Evolutionary conservation across 192 early-diverging fungal genomes (phyloP).

Genomic region (Radiomyces spectabilis): DNA sequence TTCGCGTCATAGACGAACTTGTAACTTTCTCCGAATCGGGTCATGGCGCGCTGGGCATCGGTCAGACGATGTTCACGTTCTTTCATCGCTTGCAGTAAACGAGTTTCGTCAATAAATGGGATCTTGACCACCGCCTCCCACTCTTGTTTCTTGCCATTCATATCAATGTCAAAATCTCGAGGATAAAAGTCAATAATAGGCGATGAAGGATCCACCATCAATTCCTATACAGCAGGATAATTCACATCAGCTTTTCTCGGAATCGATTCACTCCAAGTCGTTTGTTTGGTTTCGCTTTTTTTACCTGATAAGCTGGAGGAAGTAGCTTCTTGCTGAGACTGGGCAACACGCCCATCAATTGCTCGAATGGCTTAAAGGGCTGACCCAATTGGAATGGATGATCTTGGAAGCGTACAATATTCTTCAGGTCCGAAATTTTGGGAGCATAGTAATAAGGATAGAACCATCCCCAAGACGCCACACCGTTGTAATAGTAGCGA

Average conservation of each 20-base stretch:
- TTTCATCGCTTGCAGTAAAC: slow-evolving; percentile 75
- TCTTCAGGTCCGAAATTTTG: slow-evolving; percentile 66
- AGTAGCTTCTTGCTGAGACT: slow-evolving; percentile 77
- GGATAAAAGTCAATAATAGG: slow-evolving; percentile 97
- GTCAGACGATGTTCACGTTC: slow-evolving; percentile 54
- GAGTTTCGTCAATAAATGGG: slow-evolving; percentile 91
- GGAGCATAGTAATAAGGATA: slow-evolving; percentile 98
- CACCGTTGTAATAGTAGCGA: slow-evolving; percentile 93
- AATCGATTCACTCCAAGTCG: too few species aligned
- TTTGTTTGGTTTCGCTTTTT: too few species aligned
- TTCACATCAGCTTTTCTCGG: too few species aligned
- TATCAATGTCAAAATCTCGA: slow-evolving; percentile 78
- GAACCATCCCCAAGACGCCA: slow-evolving; percentile 97
- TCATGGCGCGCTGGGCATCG: slow-evolving; percentile 48
- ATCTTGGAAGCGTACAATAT: slow-evolving; percentile 44
- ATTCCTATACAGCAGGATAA: slow-evolving; percentile 35
- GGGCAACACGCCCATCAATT: slow-evolving; percentile 98
- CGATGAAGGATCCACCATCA: slow-evolving; percentile 81
- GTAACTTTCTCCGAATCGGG: slow-evolving; percentile 52
- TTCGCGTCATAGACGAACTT: slow-evolving; percentile 52
- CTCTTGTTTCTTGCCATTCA: slow-evolving; percentile 97
- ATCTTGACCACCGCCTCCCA: slow-evolving; percentile 99
- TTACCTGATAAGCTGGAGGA: slow-evolving; percentile 64
- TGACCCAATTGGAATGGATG: slow-evolving; percentile 73
- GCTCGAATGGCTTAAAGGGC: slow-evolving; percentile 95